phyloP scores from a whole-genome alignment of 2,329 filamentous ascomycete species.

The Monosporascus sp. region DNA sequence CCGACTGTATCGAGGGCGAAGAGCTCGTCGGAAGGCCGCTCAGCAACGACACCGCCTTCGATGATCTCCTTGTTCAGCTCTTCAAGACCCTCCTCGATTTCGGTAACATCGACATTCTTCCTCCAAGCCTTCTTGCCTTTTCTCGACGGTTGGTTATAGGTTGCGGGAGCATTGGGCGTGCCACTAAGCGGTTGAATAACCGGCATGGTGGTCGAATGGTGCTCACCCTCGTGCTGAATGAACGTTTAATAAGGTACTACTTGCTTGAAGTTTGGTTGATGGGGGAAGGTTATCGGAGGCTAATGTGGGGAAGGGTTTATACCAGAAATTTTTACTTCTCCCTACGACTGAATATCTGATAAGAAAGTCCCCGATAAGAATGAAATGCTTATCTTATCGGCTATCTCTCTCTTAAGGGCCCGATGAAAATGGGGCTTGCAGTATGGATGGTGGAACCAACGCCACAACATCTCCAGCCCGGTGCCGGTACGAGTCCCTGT shows the following conservation, averaged over 20 bases:
- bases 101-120: slow-evolving; percentile 92
- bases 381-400: too few species aligned
- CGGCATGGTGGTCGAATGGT: slow-evolving; percentile 40
- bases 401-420: too few species aligned
- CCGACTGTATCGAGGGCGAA: slow-evolving; percentile 78
- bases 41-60: slow-evolving; percentile 78
- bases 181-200: slow-evolving; percentile 43
- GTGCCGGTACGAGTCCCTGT: too few species aligned
- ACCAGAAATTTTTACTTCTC: too few species aligned
- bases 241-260: not conserved
- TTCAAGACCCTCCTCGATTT: slow-evolving; percentile 77
- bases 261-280: too few species aligned
- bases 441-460: too few species aligned
- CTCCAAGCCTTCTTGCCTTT: slow-evolving; percentile 99
- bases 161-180: slow-evolving; percentile 61
- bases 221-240: not conserved
- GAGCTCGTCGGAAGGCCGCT: slow-evolving; percentile 76
- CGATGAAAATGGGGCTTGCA: too few species aligned
- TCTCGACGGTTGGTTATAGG: slow-evolving; percentile 82
- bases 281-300: too few species aligned
- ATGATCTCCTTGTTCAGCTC: slow-evolving; percentile 86
- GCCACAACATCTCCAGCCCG: too few species aligned
- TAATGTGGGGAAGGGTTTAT: too few species aligned
- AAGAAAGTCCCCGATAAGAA: too few species aligned
- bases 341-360: too few species aligned